These are phyloP conservation scores for Ajuga reptans DNA, from an alignment of 305 asterid genomes.

Conservation along the genomic window DNA sequence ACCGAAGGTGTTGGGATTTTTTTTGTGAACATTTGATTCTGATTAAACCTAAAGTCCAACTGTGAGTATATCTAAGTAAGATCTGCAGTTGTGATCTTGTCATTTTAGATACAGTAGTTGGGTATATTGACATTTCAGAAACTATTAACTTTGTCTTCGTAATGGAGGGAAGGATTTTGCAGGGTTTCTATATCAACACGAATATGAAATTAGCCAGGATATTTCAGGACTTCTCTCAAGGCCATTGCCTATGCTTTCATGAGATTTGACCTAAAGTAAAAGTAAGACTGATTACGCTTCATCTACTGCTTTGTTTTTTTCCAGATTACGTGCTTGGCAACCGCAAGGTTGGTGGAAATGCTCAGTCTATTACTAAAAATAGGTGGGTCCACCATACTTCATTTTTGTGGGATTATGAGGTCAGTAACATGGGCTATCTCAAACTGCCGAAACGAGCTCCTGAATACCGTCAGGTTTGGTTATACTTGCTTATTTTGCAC, in stretches of 20 bases:
- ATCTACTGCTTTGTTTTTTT: constrained; percentile 9
- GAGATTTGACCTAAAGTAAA: not conserved
- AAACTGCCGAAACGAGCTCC: constrained; percentile 78
- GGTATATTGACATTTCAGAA: too few species aligned
- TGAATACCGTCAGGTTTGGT: constrained; percentile 65
- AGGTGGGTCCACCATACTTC: constrained; percentile 96
- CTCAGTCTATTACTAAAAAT: constrained; percentile 77
- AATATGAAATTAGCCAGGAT: not conserved
- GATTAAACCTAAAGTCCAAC: too few species aligned
- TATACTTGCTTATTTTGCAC: not conserved
- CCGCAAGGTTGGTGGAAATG: constrained; percentile 87
- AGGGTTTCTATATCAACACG: too few species aligned
- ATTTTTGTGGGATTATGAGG: constrained; percentile 81
- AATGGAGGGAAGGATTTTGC: too few species aligned
- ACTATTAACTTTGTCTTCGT: too few species aligned
- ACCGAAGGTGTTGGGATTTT: too few species aligned
- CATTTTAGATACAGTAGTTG: too few species aligned
- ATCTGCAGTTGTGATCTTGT: too few species aligned
- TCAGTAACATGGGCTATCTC: constrained; percentile 67
- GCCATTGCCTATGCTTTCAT: not conserved
- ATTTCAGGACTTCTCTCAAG: not conserved
- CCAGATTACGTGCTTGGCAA: constrained; percentile 84
- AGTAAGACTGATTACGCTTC: constrained; percentile 3
- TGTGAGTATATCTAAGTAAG: too few species aligned
- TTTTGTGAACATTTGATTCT: too few species aligned